Evolutionary conservation across 441 rosid genomes (phyloP), one percentile per base, ranked within the genome.

Genomic region (Pelargonium myrrhifolium): DNA sequence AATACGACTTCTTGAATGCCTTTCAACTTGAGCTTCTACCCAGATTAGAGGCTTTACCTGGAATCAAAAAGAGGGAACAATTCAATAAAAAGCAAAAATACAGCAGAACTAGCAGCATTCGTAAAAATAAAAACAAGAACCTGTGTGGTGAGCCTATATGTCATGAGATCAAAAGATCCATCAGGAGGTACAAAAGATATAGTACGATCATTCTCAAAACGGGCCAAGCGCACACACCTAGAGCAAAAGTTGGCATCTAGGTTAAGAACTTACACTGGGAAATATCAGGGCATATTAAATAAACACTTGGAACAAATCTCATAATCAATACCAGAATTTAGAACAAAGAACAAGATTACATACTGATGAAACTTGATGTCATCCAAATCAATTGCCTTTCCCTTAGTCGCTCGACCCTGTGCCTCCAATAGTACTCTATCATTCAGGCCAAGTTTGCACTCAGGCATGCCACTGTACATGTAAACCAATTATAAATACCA

Each of bases 11-110:
- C 95, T 89, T 40, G 98, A 95, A 85, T 95, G 99, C 80, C 78
- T 89, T 85, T 95, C 99, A 71, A 95, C 90, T 80, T 92, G 98
- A 68, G 97, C 97, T 87, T 95, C 99, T 75, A 95, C 99, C 99
- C 99, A 90, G 63, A 95, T 85, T 22, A 90, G 86, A 73, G 99
- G 98, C 83, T 92, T 95, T 9, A 92, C 98, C 99, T 95, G 79
- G 74, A 76, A 69, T 61, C 65, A 70, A 39, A 47, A 53, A 53
- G 17, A 53, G 3, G 11, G 1, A 21, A 53, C 20, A 1, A 47
- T 15, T 47, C 2, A 53, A 15, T 53, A 53, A 53, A 0, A 7
- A 53, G 59, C 59, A 53, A 18, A 53, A 53, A 53, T 7, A 53
- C 59, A 53, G 9, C 1, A 53, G 20, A 4, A 17, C 1, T 15